Conservation (phyloP, 2,329 filamentous ascomycete genomes). For the Lecanicillium sp. region DNA sequence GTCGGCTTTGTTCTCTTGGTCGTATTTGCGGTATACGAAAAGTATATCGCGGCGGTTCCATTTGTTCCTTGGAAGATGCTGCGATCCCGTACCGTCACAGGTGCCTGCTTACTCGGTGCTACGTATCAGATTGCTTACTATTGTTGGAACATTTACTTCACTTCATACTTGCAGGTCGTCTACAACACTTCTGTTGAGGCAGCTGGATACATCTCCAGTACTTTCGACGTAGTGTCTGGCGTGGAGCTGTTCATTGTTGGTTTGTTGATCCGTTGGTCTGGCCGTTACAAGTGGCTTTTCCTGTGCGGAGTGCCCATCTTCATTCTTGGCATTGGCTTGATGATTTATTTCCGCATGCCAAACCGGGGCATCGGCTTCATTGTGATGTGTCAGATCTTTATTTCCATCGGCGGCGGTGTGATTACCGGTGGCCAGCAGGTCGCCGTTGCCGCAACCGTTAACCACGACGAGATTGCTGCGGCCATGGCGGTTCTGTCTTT, state of each 20-base stretch:
- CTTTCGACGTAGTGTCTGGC: constrained; percentile 26
- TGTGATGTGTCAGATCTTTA: constrained; percentile 30
- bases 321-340: constrained; percentile 18
- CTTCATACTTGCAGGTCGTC: constrained; percentile 32
- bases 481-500: constrained; percentile 24
- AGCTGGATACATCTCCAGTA: constrained; percentile 23
- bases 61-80: constrained; percentile 36
- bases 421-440: constrained; percentile 22
- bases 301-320: constrained; percentile 23
- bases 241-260: constrained; percentile 31
- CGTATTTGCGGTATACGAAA: constrained; percentile 37
- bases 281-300: constrained; percentile 23
- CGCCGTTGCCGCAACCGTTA: constrained; percentile 22
- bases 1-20: constrained; percentile 44
- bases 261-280: constrained; percentile 23
- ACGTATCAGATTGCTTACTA: constrained; percentile 21
- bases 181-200: constrained; percentile 18
- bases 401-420: constrained; percentile 19
- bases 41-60: constrained; percentile 35
- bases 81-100: constrained; percentile 16
- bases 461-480: constrained; percentile 24
- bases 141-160: constrained; percentile 30
- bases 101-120: constrained; percentile 16
- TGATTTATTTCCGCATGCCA: constrained; percentile 27
- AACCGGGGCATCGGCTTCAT: constrained; percentile 22